Percentiles rank a stretch among this genome's conserved stretches.
phyloP scores from a whole-genome alignment of 1,284 basidiomycete species.

The Leccinum subrobustum region DNA sequence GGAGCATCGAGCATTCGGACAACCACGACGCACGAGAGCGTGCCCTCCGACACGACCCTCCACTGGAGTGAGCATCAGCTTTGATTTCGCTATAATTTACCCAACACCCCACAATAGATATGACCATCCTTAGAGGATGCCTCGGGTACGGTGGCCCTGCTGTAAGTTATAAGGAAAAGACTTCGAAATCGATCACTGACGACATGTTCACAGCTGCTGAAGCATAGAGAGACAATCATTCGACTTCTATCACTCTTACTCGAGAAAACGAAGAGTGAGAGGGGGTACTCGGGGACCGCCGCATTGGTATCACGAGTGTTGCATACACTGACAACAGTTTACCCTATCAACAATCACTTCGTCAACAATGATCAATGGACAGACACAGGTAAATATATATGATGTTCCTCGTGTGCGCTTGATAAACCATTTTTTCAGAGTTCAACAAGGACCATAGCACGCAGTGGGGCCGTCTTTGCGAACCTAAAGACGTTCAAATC shows the following conservation, averaged over 20 bases:
- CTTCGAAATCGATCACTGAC: conserved; percentile 1
- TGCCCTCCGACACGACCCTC: conserved; percentile 87
- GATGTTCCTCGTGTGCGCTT: background rate
- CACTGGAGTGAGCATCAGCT: conserved; percentile 80
- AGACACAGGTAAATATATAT: conserved; percentile 54
- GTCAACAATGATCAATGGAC: conserved; percentile 86
- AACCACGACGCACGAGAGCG: conserved; percentile 79
- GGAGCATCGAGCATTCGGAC: conserved; percentile 93
- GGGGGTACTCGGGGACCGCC: conserved; percentile 84
- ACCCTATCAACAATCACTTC: conserved; percentile 81
- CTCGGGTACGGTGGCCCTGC: conserved; percentile 69
- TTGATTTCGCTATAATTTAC: conserved; percentile 7
- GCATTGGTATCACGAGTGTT: conserved; percentile 80
- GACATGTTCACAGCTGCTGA: conserved; percentile 53
- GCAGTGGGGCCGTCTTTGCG: conserved; percentile 85
- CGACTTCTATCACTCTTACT: conserved; percentile 70
- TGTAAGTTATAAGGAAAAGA: conserved; percentile 40
- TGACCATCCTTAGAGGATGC: conserved; percentile 77
- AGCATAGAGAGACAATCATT: conserved; percentile 69
- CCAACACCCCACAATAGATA: conserved; percentile 44
- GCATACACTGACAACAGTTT: conserved; percentile 75
- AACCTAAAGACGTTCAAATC: conserved; percentile 77
- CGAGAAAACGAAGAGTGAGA: conserved; percentile 84
- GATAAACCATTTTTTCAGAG: conserved; percentile 38
- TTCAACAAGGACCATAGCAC: conserved; percentile 74